These are phyloP conservation scores for Fraxinus platypoda DNA, from an alignment of 305 asterid genomes.

Conservation along the genomic window DNA sequence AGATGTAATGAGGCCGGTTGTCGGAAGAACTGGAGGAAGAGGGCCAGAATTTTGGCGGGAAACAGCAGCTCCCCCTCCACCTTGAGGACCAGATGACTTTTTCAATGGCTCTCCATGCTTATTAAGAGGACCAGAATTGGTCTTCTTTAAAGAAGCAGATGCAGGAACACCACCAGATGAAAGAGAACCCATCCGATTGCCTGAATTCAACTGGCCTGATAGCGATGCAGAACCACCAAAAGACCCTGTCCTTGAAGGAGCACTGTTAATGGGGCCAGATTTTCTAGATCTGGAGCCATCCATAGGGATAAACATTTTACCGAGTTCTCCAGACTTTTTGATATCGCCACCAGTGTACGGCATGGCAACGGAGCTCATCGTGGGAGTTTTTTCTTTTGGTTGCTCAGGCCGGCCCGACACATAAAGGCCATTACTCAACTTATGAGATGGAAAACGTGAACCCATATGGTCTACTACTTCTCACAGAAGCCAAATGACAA, in stretches of 20 bases:
- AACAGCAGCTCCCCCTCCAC: slow-evolving; percentile 45
- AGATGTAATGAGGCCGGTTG: slow-evolving; percentile 74
- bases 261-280: slow-evolving; percentile 65
- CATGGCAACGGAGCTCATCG: slow-evolving; percentile 71
- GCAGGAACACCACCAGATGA: slow-evolving; percentile 51
- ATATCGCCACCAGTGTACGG: slow-evolving; percentile 87
- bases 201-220: slow-evolving; percentile 64
- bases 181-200: slow-evolving; percentile 36
- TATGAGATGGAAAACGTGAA: slow-evolving; percentile 79
- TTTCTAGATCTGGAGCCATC: slow-evolving; percentile 63
- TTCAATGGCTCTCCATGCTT: slow-evolving; percentile 77
- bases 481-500: slow-evolving; percentile 29
- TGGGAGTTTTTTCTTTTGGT: slow-evolving; percentile 65
- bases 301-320: slow-evolving; percentile 66
- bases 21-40: slow-evolving; percentile 66
- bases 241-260: slow-evolving; percentile 73
- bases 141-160: slow-evolving; percentile 60
- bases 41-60: slow-evolving; percentile 82
- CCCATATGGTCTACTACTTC: slow-evolving; percentile 44
- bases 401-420: slow-evolving; percentile 82
- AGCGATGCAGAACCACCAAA: slow-evolving; percentile 59
- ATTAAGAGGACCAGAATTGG: slow-evolving; percentile 74
- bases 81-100: slow-evolving; percentile 72
- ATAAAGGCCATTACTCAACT: slow-evolving; percentile 70
- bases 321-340: slow-evolving; percentile 72